Evolutionary conservation across 345 rosid species (phyloP).

Genomic region (Euphorbia pulcherrima): DNA sequence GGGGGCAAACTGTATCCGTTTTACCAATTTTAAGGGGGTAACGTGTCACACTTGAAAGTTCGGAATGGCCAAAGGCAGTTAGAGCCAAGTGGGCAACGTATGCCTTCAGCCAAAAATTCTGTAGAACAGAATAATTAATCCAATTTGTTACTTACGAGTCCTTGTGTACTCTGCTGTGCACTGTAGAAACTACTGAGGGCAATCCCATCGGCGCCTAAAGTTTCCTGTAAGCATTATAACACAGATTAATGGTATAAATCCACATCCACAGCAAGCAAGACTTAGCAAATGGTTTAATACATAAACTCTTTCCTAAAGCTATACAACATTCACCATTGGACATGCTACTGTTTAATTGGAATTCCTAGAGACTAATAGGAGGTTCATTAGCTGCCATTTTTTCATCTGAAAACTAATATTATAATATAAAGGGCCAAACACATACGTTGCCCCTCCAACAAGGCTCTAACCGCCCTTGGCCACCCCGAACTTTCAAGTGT

Average conservation of each 20-base stretch:
- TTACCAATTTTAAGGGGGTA: too few species aligned
- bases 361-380: neutral
- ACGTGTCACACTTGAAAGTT: too few species aligned
- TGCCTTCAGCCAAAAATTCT: neutral
- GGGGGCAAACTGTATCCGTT: too few species aligned
- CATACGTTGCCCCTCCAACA: too few species aligned
- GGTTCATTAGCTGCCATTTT: neutral
- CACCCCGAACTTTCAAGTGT: too few species aligned
- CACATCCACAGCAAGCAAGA: conserved; percentile 5
- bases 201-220: conserved; percentile 45
- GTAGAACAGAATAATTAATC: neutral
- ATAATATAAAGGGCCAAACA: too few species aligned
- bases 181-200: conserved; percentile 47
- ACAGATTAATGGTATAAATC: neutral
- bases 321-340: too few species aligned
- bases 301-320: neutral
- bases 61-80: too few species aligned
- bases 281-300: neutral
- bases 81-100: too few species aligned
- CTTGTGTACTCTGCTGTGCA: conserved; percentile 50
- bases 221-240: conserved; percentile 34
- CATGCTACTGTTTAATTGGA: too few species aligned
- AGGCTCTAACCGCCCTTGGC: too few species aligned
- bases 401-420: neutral
- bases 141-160: conserved; percentile 38